Evolutionary conservation across 108 stramenopile species (phyloP).

Genomic region (Skeletonema costatum): DNA sequence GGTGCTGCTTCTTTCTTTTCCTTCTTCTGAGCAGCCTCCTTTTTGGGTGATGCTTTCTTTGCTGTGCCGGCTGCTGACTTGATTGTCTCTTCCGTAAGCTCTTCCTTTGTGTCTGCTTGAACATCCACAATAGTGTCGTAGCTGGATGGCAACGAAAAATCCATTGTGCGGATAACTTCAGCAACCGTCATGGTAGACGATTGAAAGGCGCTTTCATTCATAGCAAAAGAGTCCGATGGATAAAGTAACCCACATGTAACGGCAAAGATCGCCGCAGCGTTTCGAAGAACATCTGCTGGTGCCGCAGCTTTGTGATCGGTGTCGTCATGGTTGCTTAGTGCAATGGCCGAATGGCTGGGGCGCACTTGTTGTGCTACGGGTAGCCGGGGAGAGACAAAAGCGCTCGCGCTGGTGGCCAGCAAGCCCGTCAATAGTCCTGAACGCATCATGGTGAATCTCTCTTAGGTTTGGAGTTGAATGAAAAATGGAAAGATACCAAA

Average conservation of each 20-base stretch:
- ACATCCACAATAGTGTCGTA: constrained; percentile 46
- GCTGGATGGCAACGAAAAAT: constrained; percentile 43
- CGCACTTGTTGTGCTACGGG: background rate
- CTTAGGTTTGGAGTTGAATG: background rate
- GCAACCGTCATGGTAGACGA: constrained; percentile 42
- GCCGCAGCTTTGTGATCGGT: background rate
- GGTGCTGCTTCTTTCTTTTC: constrained; percentile 32
- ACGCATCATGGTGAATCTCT: background rate
- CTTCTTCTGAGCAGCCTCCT: constrained; percentile 14
- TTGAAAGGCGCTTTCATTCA: constrained; percentile 22
- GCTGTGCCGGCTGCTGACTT: background rate
- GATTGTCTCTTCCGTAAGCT: constrained; percentile 17
- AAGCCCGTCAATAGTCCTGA: constrained; percentile 1
- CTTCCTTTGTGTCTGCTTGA: constrained; percentile 15
- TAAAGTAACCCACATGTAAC: background rate
- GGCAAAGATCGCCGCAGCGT: background rate
- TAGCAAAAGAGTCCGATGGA: background rate
- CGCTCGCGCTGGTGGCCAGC: background rate
- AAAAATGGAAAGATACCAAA: background rate
- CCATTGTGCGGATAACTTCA: constrained; percentile 45
- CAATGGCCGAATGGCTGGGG: background rate
- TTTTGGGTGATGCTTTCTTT: constrained; percentile 17
- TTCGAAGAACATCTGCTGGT: background rate
- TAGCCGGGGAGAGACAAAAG: background rate
- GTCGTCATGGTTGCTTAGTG: background rate